Conservation (phyloP, 2,329 filamentous ascomycete genomes). For the Pseudogymnoascus sp. region DNA sequence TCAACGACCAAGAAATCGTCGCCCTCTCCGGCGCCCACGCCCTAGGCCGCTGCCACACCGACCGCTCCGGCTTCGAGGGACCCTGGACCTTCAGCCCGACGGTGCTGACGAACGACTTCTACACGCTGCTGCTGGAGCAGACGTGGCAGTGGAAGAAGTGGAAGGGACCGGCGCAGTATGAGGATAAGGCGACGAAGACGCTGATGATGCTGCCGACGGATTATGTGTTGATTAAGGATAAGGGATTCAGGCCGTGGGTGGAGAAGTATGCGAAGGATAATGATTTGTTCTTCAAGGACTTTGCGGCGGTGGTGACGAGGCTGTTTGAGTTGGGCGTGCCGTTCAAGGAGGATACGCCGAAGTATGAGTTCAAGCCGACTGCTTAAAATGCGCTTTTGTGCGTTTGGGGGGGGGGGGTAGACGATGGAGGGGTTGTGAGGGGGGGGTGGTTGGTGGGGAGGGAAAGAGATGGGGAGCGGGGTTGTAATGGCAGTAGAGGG, state of each 20-base stretch:
- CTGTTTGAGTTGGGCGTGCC: constrained; percentile 93
- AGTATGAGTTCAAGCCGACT: constrained; percentile 56
- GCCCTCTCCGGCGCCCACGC: constrained; percentile 80
- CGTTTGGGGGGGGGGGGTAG: neutral
- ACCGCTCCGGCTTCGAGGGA: constrained; percentile 80
- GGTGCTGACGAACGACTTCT: constrained; percentile 92
- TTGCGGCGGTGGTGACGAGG: constrained; percentile 67
- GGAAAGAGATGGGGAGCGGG: no score
- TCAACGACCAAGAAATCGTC: constrained; percentile 94
- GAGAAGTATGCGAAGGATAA: constrained; percentile 89
- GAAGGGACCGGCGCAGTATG: constrained; percentile 79
- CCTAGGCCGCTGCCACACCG: constrained; percentile 78
- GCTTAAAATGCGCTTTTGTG: constrained; percentile 19
- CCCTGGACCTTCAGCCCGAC: constrained; percentile 92
- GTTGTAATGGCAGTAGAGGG: no score
- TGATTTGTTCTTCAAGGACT: constrained; percentile 89
- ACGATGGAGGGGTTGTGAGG: neutral
- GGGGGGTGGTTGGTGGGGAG: neutral
- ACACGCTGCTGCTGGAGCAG: constrained; percentile 76
- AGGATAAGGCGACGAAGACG: constrained; percentile 78
- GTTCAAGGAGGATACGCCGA: constrained; percentile 55
- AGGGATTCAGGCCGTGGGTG: constrained; percentile 70
- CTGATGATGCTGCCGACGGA: constrained; percentile 98
- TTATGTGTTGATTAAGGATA: constrained; percentile 79
- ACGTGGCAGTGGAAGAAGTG: constrained; percentile 91